A percentile compares a stretch with the other conserved stretches of the same genome.
Evolutionary conservation across 371 early-diverging fungal species (phyloP).

Genomic region (Mucor irregularis): DNA sequence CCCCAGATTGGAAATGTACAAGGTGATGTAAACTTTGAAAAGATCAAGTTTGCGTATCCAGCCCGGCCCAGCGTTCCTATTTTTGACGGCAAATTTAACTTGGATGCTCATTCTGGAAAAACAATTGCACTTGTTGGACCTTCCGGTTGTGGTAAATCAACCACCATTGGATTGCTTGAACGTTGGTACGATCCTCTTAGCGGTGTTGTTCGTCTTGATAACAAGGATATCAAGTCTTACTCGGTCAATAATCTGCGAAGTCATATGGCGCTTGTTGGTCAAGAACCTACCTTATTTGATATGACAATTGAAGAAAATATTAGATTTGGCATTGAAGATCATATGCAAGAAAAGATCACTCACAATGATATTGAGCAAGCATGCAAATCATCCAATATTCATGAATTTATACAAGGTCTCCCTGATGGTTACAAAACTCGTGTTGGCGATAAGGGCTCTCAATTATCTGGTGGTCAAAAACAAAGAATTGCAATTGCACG

Average conservation of each 20-base stretch:
- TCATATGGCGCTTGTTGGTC: constrained; percentile 83
- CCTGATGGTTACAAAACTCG: constrained; percentile 79
- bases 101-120: constrained; percentile 71
- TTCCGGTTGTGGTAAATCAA: constrained; percentile 87
- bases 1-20: constrained; percentile 30
- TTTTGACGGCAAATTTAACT: constrained; percentile 70
- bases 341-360: constrained; percentile 48
- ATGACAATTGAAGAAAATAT: constrained; percentile 82
- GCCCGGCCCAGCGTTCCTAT: constrained; percentile 75
- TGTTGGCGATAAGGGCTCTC: constrained; percentile 83
- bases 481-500: no score
- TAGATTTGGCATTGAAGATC: constrained; percentile 59
- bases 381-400: constrained; percentile 70
- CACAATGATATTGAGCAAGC: constrained; percentile 64
- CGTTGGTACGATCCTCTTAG: constrained; percentile 81
- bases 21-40: constrained; percentile 57
- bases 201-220: constrained; percentile 69
- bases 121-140: constrained; percentile 87
- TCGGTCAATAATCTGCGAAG: constrained; percentile 62
- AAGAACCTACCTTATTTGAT: constrained; percentile 86
- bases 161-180: constrained; percentile 80
- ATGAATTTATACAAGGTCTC: constrained; percentile 70
- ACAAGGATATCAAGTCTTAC: constrained; percentile 62
- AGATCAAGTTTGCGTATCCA: constrained; percentile 82
- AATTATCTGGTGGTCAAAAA: constrained; percentile 90